Base-by-base conservation (phyloP, 352 stramenopile species). In the Phytophthora aleatoria region DNA sequence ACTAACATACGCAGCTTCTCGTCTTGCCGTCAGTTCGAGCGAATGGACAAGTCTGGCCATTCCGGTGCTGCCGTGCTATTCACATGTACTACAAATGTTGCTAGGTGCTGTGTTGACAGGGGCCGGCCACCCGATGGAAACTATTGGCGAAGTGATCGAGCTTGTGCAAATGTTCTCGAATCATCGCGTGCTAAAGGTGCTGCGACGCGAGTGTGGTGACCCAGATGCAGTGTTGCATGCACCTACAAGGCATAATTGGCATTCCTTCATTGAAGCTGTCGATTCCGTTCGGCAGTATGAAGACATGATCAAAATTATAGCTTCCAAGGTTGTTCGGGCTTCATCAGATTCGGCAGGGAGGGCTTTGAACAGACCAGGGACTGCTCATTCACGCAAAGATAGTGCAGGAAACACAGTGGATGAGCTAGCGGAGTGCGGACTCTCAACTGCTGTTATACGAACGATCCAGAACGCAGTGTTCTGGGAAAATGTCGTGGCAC, bases 281-380 rank as follows among this genome's bases (percentile, higher is more conserved):
- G 82, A 93, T 66, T 93, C 81, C 4, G 77, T 91, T 56, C 80
- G 82, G 7, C 84, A 93, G 50, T 91, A 87, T 58, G 82, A 91
- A 68, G 84, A 93, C 39, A 87, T 90, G 82, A 89, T 93, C 65
- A 93, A 93, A 64, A 89, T 90, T 42, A 88, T 93, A 35, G 76
- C 82, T 4, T 79, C 74, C 0, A 88, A 88, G 60, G 76, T 85
- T 38, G 50, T 79, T 26, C 60, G 70, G 27, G 76, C 72, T 48
- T 69, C 74, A 0, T 71, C 63, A 2, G 39, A 61, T 39, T 53
- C 39, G 0, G 36, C 48, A 55, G 42, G 30, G 0, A 44, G 39
- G 15, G n/a, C 11, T 16, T 49, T 50, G 16, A 55, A 41, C 7
- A 42, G 12, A 50, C 30, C 42, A 42, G 53, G 48, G 36, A 26